Evolutionary conservation across 768 basidiomycete species (phyloP).

Genomic region (Mrakia frigida): DNA sequence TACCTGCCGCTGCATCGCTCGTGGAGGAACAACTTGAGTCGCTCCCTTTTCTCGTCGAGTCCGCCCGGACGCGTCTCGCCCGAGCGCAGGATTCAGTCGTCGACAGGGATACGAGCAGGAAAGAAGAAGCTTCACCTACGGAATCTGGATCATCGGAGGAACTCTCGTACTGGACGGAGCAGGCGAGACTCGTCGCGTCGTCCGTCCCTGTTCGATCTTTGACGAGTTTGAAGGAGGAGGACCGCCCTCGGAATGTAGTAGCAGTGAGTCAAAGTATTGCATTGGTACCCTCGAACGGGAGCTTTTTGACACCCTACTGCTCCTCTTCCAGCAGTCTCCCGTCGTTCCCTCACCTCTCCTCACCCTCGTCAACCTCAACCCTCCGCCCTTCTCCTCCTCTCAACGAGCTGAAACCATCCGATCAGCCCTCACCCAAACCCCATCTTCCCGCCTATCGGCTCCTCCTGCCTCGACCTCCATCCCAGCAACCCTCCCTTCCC

Average conservation of each 20-base stretch:
- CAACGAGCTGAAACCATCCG: not conserved
- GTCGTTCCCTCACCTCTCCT: not conserved
- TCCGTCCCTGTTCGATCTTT: not conserved
- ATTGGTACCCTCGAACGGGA: too few species aligned
- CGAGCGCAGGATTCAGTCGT: not conserved
- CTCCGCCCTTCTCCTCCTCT: not conserved
- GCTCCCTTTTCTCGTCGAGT: not conserved
- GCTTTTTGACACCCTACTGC: too few species aligned
- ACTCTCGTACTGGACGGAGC: not conserved
- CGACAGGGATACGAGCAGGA: not conserved
- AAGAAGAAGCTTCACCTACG: too few species aligned
- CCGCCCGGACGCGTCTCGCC: not conserved
- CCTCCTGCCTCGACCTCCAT: not conserved
- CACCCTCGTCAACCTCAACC: slow-evolving; percentile 1
- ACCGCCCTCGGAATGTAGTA: too few species aligned
- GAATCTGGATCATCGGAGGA: not conserved
- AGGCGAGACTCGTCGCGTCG: not conserved
- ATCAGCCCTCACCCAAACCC: not conserved
- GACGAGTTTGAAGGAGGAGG: not conserved
- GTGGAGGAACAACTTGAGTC: not conserved
- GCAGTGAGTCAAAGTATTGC: too few species aligned
- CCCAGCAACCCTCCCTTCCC: not conserved
- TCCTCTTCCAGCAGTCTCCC: not conserved
- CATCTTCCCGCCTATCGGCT: not conserved
- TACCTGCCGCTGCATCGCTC: not conserved